Evolutionary conservation across 2,329 filamentous ascomycete genomes (phyloP), one percentile per base, ranked within the genome.

Genomic region (Rhynchosporium agropyri): DNA sequence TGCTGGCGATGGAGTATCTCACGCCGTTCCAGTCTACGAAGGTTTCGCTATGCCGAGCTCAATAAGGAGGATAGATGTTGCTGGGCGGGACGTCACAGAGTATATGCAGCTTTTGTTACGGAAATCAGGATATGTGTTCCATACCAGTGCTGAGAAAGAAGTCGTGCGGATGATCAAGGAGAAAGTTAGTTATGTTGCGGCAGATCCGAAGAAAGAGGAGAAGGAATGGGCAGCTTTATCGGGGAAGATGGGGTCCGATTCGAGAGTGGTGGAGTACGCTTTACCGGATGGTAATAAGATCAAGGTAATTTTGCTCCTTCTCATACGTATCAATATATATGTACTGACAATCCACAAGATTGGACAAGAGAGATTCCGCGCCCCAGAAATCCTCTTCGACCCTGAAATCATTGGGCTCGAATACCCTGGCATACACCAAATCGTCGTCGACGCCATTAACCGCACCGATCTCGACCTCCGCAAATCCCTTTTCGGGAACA

Each of bases 141-240:
- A 98, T 78, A 99, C 95, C 20, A 97, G 92, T 75, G 95, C 95
- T 12, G 95, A 99, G 82, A 99, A 99, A 80, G 95, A 99, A 79
- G 92, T 97, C n/a, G 95, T 99, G 63, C 87, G 94, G 69, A 84
- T 92, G 77, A 97, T 99, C 79, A 99, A 99, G 80, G 95, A 99
- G 82, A 91, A 90, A 74, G 89, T 92, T 54, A 90, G 91, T 62
- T 99, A 98, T 76, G 89, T 99, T 45, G 92, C 95, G 29, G 79
- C 90, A 58, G 93, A 98, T 76, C 93, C 95, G 7, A 89, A 89
- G 74, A 92, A 90, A 71, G 95, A 99, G 77, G 95, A 99, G 79
- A 97, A 97, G 78, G 95, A 98, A 67, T 99, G 93, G 92, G 84
- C 89, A 63, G 87, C 89, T 26, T 85, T 88, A 31, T 63, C 62